phyloP scores from a whole-genome alignment of 192 early-diverging fungal species.

The Hyaloraphidium curvatum region DNA sequence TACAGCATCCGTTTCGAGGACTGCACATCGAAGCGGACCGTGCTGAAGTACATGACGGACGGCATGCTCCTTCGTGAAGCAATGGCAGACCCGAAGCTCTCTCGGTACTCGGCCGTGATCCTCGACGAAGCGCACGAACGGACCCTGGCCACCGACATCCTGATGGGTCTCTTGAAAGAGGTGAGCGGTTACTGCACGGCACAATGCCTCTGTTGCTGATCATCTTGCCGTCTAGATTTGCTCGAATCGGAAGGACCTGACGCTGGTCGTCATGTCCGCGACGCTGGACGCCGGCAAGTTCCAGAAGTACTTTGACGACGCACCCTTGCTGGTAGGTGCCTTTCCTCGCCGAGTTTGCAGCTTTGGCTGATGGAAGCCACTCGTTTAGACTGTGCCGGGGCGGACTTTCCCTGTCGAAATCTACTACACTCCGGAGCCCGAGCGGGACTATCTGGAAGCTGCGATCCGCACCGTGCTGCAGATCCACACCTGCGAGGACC shows the following conservation, averaged over 20 bases:
- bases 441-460: constrained; percentile 92
- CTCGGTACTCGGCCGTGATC: constrained; percentile 83
- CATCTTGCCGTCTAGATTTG: constrained; percentile 26
- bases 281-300: constrained; percentile 98
- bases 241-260: constrained; percentile 55
- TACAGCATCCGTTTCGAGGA: constrained; percentile 99
- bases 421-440: constrained; percentile 92
- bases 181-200: constrained; percentile 13
- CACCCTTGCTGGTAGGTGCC: constrained; percentile 58
- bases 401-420: constrained; percentile 98
- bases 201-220: constrained; percentile 7
- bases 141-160: constrained; percentile 86
- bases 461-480: constrained; percentile 86
- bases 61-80: constrained; percentile 98
- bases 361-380: background rate
- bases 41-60: constrained; percentile 95
- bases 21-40: constrained; percentile 60
- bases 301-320: constrained; percentile 93
- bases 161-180: constrained; percentile 96
- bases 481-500: constrained; percentile 79
- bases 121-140: constrained; percentile 98
- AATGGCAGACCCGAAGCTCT: constrained; percentile 77
- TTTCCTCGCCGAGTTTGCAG: background rate
- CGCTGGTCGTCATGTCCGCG: constrained; percentile 91
- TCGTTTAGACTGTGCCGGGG: constrained; percentile 58